Evolutionary conservation across 2,329 filamentous ascomycete genomes (phyloP).

Genomic region (Uncinocarpus reesii): DNA sequence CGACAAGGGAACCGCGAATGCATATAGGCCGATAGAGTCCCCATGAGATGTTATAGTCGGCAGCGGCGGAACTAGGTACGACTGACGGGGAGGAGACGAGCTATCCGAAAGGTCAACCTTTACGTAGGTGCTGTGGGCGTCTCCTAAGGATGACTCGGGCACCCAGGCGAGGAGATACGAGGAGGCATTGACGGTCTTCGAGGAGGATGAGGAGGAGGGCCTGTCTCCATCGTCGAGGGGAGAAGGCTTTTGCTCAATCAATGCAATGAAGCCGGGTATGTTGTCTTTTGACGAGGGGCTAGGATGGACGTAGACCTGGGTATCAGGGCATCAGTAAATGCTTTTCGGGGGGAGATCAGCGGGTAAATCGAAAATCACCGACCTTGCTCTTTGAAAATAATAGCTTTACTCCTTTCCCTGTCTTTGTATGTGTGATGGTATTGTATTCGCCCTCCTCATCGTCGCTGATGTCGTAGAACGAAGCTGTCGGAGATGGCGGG

Average conservation of each 20-base stretch:
- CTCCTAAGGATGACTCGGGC: slow-evolving; percentile 77
- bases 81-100: slow-evolving; percentile 70
- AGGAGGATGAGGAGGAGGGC: slow-evolving; percentile 36
- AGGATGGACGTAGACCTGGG: slow-evolving; percentile 90
- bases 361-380: slow-evolving; percentile 19
- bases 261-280: slow-evolving; percentile 82
- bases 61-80: slow-evolving; percentile 82
- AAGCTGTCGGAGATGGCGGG: slow-evolving; percentile 64
- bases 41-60: slow-evolving; percentile 71
- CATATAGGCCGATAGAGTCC: slow-evolving; percentile 64
- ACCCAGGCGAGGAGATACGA: slow-evolving; percentile 86
- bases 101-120: slow-evolving; percentile 88
- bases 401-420: slow-evolving; percentile 73
- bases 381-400: slow-evolving; percentile 96
- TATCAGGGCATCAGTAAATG: neutral
- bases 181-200: slow-evolving; percentile 43
- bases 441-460: slow-evolving; percentile 93
- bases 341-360: too few species aligned
- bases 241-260: slow-evolving; percentile 72
- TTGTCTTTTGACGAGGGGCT: slow-evolving; percentile 91
- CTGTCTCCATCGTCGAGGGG: slow-evolving; percentile 24
- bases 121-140: slow-evolving; percentile 78
- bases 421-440: slow-evolving; percentile 71
- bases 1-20: slow-evolving; percentile 82
- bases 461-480: slow-evolving; percentile 92